These are phyloP conservation scores for Peziza echinospora DNA, from an alignment of 495 filamentous ascomycete species.

Conservation along the genomic window DNA sequence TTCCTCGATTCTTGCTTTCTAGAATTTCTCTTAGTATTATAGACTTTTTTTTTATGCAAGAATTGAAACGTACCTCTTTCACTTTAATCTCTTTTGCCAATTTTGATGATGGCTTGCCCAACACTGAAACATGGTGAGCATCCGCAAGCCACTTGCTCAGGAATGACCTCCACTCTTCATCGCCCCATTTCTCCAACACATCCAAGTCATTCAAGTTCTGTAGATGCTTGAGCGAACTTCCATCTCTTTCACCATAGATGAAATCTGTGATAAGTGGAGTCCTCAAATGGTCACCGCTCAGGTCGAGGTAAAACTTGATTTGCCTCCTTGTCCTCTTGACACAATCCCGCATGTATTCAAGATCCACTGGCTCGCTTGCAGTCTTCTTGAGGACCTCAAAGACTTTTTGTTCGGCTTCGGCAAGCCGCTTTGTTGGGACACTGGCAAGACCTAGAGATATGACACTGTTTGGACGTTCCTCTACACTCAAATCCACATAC, in stretches of 20 bases:
- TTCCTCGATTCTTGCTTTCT: conserved; percentile 25
- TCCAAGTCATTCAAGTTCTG: conserved; percentile 53
- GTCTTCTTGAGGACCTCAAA: conserved; percentile 65
- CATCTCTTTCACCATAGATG: conserved; percentile 69
- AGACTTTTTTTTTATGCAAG: conserved; percentile 18
- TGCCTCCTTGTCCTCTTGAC: conserved; percentile 55
- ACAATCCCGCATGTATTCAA: conserved; percentile 74
- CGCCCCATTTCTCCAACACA: conserved; percentile 52
- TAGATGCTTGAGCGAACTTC: conserved; percentile 48
- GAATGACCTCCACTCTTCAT: conserved; percentile 63
- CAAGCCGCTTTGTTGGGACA: conserved; percentile 70
- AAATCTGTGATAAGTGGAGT: conserved; percentile 73
- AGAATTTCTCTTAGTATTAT: background rate
- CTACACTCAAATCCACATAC: conserved; percentile 50
- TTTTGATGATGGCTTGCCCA: conserved; percentile 55
- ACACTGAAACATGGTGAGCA: conserved; percentile 63
- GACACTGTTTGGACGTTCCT: conserved; percentile 55
- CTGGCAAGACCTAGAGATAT: conserved; percentile 65
- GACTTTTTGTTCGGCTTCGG: conserved; percentile 61
- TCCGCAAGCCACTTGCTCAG: conserved; percentile 67
- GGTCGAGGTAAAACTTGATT: conserved; percentile 59
- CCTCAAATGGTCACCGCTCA: conserved; percentile 49
- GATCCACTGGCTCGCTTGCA: conserved; percentile 56
- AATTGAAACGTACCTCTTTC: conserved; percentile 30
- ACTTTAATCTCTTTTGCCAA: conserved; percentile 21